Conservation (phyloP, 2,329 filamentous ascomycete species). For the Penicillium vulpinum region DNA sequence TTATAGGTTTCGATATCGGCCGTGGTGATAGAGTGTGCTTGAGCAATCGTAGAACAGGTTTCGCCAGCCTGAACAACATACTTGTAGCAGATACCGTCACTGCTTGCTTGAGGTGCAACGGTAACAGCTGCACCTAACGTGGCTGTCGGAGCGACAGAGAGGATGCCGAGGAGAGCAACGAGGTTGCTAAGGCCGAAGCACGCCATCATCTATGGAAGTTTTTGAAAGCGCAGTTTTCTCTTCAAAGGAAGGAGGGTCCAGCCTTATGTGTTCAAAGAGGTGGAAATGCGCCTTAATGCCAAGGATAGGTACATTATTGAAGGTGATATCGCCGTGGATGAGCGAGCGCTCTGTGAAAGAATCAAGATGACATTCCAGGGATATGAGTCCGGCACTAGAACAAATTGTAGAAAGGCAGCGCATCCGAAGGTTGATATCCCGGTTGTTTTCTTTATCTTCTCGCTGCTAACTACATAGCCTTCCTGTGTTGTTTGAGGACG, state of each 20-base stretch:
- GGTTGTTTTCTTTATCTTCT: not conserved
- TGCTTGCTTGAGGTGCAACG: not conserved
- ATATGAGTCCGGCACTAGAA: too few relatives aligned
- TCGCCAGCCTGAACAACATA: conserved; percentile 39
- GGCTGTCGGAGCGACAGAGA: not conserved
- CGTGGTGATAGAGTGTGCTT: conserved; percentile 36
- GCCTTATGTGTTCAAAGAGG: not conserved
- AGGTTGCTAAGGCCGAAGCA: not conserved
- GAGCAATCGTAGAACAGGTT: conserved; percentile 38
- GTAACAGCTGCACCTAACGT: not conserved
- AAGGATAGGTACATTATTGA: not conserved
- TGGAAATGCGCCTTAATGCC: not conserved
- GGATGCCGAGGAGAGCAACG: not conserved
- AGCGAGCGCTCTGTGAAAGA: too few relatives aligned
- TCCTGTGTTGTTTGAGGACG: not conserved
- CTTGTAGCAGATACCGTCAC: conserved; percentile 32
- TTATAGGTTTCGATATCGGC: conserved; percentile 46
- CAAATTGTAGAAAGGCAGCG: too few relatives aligned
- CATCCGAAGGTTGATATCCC: too few relatives aligned
- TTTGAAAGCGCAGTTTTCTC: not conserved
- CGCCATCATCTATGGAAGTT: not conserved
- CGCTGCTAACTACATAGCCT: not conserved
- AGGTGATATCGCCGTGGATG: too few relatives aligned
- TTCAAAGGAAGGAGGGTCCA: not conserved
- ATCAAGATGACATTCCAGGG: too few relatives aligned